Base-by-base conservation (phyloP, 176 grass and related monocot genomes). In the Zea luxurians region DNA sequence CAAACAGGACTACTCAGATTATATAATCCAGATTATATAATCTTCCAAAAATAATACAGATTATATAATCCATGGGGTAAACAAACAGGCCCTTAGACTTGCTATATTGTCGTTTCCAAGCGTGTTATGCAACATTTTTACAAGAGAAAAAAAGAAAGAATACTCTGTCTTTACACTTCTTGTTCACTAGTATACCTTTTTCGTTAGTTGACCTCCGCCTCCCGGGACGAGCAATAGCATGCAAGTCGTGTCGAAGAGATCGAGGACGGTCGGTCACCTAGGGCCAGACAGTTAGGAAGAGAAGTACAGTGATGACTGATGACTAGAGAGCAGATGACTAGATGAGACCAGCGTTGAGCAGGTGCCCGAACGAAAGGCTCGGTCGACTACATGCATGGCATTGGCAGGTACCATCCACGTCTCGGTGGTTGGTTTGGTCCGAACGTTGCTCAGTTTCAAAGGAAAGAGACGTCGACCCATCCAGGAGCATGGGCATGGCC, bases 361-460 rank as follows among this genome's bases (percentile, higher is more conserved):
- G 47, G 13, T 16, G 37, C 7, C 55, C 34, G 73, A 75, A 61
- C 27, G 27, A 48, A 2, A 10, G 55, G 18, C 6, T 4, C 2
- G 21, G 10, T 61, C 2, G 36, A 50, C 17, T 49, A 34, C 48
- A 37, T 38, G 52, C 50, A 53, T 38, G 7, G 0, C 34, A 37
- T 27, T 27, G 27, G 27, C 27, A 27, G 63, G 53, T 44, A 45
- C 65, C n/a, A 44, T 27, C 53, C 46, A 5, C 1, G 0, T 27
- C 27, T 59, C 36, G 64, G 64, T 69, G 41, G 78, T 27, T 27
- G 27, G 27, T 27, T 80, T 70, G 10, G 21, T 47, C 4, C 10
- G 13, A 43, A 13, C 45, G 78, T 60, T 37, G 74, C 74, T 11
- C 59, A 11, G 13, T 80, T 69, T 68, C 78, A n/a, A 80, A 70